Evolutionary conservation across 2,329 filamentous ascomycete species (phyloP).

Genomic region (Penicillium sp.): DNA sequence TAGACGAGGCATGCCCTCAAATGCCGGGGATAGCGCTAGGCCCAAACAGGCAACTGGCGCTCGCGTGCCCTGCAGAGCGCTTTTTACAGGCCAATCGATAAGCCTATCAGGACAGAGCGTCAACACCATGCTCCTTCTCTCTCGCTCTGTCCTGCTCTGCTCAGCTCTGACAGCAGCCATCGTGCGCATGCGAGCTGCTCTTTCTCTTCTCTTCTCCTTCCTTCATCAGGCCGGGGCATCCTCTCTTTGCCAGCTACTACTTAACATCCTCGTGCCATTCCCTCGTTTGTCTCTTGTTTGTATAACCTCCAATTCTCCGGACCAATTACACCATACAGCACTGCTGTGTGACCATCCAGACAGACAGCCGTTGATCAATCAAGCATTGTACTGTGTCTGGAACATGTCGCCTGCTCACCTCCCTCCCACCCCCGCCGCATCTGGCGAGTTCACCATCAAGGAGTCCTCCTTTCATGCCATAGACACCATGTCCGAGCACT

Average conservation of each 20-base stretch:
- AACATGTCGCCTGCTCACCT: conserved; percentile 10
- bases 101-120: conserved; percentile 10
- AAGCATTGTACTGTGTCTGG: too few relatives aligned
- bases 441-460: conserved; percentile 35
- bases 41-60: background rate
- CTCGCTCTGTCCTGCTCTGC: too few relatives aligned
- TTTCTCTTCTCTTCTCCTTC: background rate
- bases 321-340: background rate
- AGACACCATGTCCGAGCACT: conserved; percentile 26
- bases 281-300: background rate
- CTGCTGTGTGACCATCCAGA: background rate
- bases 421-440: conserved; percentile 29
- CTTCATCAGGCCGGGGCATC: background rate
- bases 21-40: background rate
- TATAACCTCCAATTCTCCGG: background rate
- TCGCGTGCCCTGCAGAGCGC: conserved; percentile 11
- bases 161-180: too few relatives aligned
- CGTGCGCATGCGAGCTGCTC: too few relatives aligned
- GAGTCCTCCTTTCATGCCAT: conserved; percentile 24
- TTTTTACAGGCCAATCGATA: conserved; percentile 12
- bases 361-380: too few relatives aligned
- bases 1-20: background rate
- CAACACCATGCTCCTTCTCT: background rate
- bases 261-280: background rate
- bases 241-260: too few relatives aligned